These are phyloP conservation scores for Phytophthora hybrid DNA, from an alignment of 352 stramenopile genomes.

Conservation along the genomic window DNA sequence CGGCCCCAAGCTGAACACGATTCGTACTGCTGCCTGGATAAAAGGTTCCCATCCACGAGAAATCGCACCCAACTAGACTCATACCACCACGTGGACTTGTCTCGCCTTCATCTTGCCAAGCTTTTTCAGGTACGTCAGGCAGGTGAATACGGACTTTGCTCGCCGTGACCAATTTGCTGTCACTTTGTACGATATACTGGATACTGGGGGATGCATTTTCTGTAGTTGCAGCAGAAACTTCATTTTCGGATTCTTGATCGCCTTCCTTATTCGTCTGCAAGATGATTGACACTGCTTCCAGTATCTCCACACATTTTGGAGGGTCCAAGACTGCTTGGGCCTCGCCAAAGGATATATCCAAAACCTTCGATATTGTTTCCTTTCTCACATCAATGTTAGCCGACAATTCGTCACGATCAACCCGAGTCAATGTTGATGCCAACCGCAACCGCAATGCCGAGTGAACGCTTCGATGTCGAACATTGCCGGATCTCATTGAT, in stretches of 20 bases:
- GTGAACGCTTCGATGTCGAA: conserved; percentile 63
- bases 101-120: background rate
- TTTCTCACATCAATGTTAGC: conserved; percentile 4
- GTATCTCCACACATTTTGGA: conserved; percentile 35
- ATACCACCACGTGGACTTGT: conserved; percentile 17
- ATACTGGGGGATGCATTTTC: background rate
- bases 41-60: conserved; percentile 34
- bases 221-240: conserved; percentile 1
- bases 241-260: background rate
- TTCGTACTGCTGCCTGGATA: conserved; percentile 8
- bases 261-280: conserved; percentile 13
- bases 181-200: conserved; percentile 25
- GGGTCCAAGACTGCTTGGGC: conserved; percentile 38
- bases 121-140: background rate
- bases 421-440: conserved; percentile 25
- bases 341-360: conserved; percentile 50
- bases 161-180: conserved; percentile 45
- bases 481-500: conserved; percentile 32
- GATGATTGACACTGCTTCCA: conserved; percentile 37
- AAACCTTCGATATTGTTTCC: conserved; percentile 34
- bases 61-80: conserved; percentile 28
- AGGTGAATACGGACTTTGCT: conserved; percentile 42
- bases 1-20: conserved; percentile 31
- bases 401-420: conserved; percentile 10
- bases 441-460: conserved; percentile 69